Evolutionary conservation across 176 grass and related monocot species (phyloP).

Genomic region (Pharus latifolius): DNA sequence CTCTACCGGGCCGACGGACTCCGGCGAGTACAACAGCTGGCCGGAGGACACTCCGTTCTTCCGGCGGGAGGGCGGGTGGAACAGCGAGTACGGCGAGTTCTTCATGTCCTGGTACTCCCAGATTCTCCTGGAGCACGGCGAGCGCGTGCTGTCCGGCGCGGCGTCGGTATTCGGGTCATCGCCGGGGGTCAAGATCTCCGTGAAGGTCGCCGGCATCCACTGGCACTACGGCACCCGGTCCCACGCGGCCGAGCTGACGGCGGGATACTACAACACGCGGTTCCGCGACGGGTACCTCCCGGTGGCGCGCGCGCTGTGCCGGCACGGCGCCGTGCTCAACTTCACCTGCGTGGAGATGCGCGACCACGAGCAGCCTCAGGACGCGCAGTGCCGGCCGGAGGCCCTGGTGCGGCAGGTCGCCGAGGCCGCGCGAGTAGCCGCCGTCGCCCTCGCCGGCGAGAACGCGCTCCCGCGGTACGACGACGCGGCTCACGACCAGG

Average conservation of each 20-base stretch:
- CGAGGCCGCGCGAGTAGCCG: constrained; percentile 31
- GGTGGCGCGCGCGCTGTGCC: constrained; percentile 22
- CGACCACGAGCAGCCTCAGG: constrained; percentile 61
- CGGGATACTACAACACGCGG: constrained; percentile 65
- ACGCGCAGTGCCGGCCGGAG: constrained; percentile 52
- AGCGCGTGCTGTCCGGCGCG: constrained; percentile 42
- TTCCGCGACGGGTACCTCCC: constrained; percentile 48
- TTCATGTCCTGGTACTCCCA: constrained; percentile 75
- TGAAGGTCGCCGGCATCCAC: constrained; percentile 73
- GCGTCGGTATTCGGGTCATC: constrained; percentile 19
- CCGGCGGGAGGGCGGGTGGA: constrained; percentile 48
- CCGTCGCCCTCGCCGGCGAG: constrained; percentile 44
- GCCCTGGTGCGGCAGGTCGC: constrained; percentile 57
- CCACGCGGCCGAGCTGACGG: constrained; percentile 58
- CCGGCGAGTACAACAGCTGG: constrained; percentile 57
- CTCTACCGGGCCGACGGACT: constrained; percentile 29
- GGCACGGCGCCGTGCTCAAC: constrained; percentile 59
- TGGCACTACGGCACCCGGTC: constrained; percentile 67
- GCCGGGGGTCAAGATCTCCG: constrained; percentile 24
- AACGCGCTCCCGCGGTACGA: constrained; percentile 72
- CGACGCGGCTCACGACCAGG: constrained; percentile 47
- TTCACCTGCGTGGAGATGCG: constrained; percentile 84
- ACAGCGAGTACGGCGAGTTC: constrained; percentile 52
- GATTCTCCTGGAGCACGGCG: constrained; percentile 54
- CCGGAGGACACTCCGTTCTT: constrained; percentile 64